Percentiles rank a stretch among this genome's conserved stretches.
Evolutionary conservation across 1,284 basidiomycete species (phyloP).

Genomic region (Golubevia sp.): DNA sequence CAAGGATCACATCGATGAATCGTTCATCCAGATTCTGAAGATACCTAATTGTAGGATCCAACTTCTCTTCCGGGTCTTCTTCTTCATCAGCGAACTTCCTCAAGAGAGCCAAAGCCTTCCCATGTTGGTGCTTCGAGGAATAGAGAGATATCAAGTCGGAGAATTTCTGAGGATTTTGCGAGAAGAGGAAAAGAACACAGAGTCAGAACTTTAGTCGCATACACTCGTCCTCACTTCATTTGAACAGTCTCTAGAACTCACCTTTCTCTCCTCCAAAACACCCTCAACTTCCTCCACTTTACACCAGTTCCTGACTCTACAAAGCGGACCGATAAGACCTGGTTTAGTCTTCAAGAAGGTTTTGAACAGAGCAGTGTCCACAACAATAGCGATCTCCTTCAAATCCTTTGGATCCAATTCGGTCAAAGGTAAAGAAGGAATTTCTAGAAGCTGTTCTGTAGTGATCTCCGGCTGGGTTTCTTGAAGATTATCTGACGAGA

Average conservation of each 20-base stretch:
- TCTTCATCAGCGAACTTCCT: slow-evolving; percentile 74
- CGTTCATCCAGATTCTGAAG: slow-evolving; percentile 76
- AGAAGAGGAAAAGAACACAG: neutral
- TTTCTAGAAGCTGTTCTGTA: slow-evolving; percentile 18
- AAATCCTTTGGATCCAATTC: slow-evolving; percentile 38
- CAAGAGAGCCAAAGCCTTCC: slow-evolving; percentile 80
- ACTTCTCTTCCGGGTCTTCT: slow-evolving; percentile 76
- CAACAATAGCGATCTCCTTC: slow-evolving; percentile 78
- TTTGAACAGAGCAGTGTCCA: slow-evolving; percentile 95
- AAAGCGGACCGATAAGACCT: slow-evolving; percentile 80
- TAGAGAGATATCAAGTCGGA: slow-evolving; percentile 89
- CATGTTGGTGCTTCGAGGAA: slow-evolving; percentile 92
- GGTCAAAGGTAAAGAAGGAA: slow-evolving; percentile 33
- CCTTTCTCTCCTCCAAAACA: slow-evolving; percentile 78
- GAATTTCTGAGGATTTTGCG: slow-evolving; percentile 71
- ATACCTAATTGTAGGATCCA: slow-evolving; percentile 83
- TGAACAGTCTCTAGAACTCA: slow-evolving; percentile 60
- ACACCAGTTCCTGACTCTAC: slow-evolving; percentile 93
- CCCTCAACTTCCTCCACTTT: slow-evolving; percentile 94
- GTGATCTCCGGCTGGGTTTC: neutral
- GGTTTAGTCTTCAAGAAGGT: slow-evolving; percentile 85
- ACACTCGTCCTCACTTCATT: neutral
- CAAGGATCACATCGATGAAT: slow-evolving; percentile 44
- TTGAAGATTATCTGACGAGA: slow-evolving; percentile 14
- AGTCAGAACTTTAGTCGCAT: slow-evolving; percentile 8